These are phyloP conservation scores for Blastobotrys muscicola DNA, from an alignment of 805 yeast species.

Conservation along the genomic window DNA sequence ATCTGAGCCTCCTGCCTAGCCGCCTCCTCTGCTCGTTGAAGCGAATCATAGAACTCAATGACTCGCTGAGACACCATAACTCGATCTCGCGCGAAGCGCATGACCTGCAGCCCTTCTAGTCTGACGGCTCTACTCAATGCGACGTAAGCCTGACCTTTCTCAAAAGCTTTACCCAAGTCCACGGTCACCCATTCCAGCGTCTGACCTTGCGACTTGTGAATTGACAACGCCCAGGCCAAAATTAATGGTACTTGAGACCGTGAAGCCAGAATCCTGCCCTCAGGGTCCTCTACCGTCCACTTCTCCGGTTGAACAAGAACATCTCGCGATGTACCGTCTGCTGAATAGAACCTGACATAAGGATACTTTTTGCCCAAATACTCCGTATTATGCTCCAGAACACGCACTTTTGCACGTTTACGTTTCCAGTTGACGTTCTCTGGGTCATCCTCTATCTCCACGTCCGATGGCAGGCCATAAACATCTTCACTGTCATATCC, in stretches of 20 bases:
- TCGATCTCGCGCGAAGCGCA: constrained; percentile 54
- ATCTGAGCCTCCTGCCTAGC: not conserved
- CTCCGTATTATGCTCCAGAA: not conserved
- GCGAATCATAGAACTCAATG: constrained; percentile 47
- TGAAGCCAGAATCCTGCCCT: constrained; percentile 55
- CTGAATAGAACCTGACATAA: constrained; percentile 61
- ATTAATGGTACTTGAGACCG: constrained; percentile 78
- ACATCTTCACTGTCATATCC: not conserved
- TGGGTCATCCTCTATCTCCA: constrained; percentile 11
- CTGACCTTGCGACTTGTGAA: constrained; percentile 94
- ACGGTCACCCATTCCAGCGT: constrained; percentile 69
- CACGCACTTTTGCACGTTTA: constrained; percentile 8
- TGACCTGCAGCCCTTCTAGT: constrained; percentile 72
- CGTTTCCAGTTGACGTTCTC: constrained; percentile 13
- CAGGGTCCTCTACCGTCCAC: constrained; percentile 73
- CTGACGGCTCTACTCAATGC: constrained; percentile 87
- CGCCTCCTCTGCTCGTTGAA: constrained; percentile 16
- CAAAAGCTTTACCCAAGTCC: constrained; percentile 68
- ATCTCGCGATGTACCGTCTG: constrained; percentile 66
- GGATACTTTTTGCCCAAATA: constrained; percentile 38
- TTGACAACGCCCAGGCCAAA: constrained; percentile 93
- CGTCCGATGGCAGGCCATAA: constrained; percentile 4
- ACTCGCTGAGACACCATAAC: constrained; percentile 69
- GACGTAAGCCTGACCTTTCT: constrained; percentile 92
- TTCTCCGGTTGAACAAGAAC: constrained; percentile 72